phyloP scores from a whole-genome alignment of 768 basidiomycete species.

The Albatrellus ellisii region DNA sequence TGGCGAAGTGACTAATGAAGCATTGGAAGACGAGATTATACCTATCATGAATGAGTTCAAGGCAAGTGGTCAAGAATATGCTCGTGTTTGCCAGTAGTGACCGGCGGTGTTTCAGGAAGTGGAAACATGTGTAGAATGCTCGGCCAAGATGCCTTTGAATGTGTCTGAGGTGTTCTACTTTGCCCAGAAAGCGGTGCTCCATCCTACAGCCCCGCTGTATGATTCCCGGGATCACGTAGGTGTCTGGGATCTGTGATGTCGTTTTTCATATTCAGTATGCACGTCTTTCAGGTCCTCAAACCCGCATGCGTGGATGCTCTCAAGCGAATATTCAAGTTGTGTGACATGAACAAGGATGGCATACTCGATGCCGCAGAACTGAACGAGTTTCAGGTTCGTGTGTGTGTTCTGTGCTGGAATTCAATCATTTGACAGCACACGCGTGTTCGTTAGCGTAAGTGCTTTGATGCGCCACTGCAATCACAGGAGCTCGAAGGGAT shows the following conservation, averaged over 20 bases:
- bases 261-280: conserved; percentile 3
- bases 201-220: conserved; percentile 94
- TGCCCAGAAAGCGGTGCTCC: conserved; percentile 93
- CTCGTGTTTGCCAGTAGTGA: too few relatives aligned
- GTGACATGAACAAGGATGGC: conserved; percentile 91
- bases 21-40: conserved; percentile 85
- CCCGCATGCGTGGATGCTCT: conserved; percentile 83
- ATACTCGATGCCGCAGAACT: conserved; percentile 81
- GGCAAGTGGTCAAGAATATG: too few relatives aligned
- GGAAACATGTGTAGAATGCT: conserved; percentile 95
- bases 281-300: conserved; percentile 60
- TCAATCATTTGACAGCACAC: conserved; percentile 1
- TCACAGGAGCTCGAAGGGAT: conserved; percentile 94
- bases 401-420: background rate
- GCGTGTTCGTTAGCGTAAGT: conserved; percentile 54
- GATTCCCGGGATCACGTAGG: conserved; percentile 90
- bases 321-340: conserved; percentile 90
- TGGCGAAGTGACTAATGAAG: conserved; percentile 88
- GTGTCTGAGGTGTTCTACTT: conserved; percentile 98
- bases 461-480: conserved; percentile 89
- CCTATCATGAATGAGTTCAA: conserved; percentile 99
- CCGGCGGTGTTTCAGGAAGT: conserved; percentile 95
- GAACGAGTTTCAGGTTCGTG: conserved; percentile 87
- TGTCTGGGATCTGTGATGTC: conserved; percentile 4
- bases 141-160: conserved; percentile 82